phyloP scores from a whole-genome alignment of 768 basidiomycete species.

The Gautieria morchelliformis region DNA sequence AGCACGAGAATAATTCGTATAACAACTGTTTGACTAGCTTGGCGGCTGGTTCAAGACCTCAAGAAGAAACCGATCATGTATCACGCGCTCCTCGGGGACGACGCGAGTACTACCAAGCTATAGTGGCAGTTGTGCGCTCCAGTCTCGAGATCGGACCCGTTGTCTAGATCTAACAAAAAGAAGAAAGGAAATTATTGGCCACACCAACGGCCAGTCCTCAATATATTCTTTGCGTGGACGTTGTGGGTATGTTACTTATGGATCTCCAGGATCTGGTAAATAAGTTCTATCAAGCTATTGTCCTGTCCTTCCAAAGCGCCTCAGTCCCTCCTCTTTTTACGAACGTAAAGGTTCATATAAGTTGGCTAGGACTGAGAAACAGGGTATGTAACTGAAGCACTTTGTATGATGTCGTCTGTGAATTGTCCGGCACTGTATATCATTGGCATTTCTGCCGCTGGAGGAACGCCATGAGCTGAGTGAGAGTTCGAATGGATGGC shows the following conservation, averaged over 20 bases:
- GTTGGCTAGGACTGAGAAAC: too few relatives aligned
- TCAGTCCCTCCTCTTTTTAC: constrained; percentile 5
- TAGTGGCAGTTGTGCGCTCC: constrained; percentile 43
- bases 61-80: constrained; percentile 42
- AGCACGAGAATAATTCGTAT: constrained; percentile 47
- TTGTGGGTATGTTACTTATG: constrained; percentile 15
- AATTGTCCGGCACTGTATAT: too few relatives aligned
- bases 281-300: constrained; percentile 19
- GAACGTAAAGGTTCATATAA: too few relatives aligned
- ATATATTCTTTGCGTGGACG: constrained; percentile 22
- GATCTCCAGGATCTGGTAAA: constrained; percentile 3
- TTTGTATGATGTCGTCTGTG: too few relatives aligned
- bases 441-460: too few relatives aligned
- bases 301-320: constrained; percentile 14
- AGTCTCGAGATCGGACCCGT: neutral
- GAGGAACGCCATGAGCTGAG: too few relatives aligned
- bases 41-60: constrained; percentile 35
- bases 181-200: constrained; percentile 32
- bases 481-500: too few relatives aligned
- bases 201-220: constrained; percentile 14
- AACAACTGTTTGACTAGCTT: constrained; percentile 39
- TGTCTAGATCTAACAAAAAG: constrained; percentile 14
- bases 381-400: too few relatives aligned
- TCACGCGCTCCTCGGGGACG: constrained; percentile 35
- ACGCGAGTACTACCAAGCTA: constrained; percentile 40